Conservation (phyloP, 148 eudicot genomes). For the Cornus controversa region DNA sequence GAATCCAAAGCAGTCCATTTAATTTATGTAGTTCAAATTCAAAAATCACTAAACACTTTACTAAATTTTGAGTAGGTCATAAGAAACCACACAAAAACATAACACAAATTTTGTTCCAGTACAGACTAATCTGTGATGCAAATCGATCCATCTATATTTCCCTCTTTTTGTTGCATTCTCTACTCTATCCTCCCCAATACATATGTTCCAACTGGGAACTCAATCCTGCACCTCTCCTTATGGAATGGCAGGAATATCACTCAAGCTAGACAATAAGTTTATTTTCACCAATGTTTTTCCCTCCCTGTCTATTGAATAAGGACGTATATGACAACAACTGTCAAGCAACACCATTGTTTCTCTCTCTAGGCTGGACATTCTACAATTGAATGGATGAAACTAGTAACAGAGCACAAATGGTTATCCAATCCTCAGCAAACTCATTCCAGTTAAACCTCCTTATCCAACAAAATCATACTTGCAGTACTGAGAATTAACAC, state of each 20-base stretch:
- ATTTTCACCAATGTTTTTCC: neutral
- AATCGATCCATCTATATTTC: neutral
- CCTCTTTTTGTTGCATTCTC: neutral
- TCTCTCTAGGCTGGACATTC: neutral
- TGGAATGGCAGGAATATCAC: no score
- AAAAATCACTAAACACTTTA: neutral
- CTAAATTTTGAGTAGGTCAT: neutral
- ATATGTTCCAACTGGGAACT: no score
- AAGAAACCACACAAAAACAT: neutral
- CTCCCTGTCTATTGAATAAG: neutral
- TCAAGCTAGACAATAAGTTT: no score
- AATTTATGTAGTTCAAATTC: no score
- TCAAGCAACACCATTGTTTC: neutral
- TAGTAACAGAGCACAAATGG: neutral
- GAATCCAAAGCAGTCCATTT: no score
- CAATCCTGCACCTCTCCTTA: no score
- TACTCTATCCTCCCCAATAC: neutral
- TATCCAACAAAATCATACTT: conserved; percentile 17
- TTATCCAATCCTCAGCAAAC: conserved; percentile 2
- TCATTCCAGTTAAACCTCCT: conserved; percentile 12
- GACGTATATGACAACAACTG: neutral
- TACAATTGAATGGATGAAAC: neutral
- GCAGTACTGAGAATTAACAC: conserved; percentile 22
- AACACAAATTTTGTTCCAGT: neutral
- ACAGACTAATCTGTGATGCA: no score